Evolutionary conservation across 805 yeast genomes (phyloP), one percentile per base, ranked within the genome.

Genomic region (Metschnikowia noctiluminum): DNA sequence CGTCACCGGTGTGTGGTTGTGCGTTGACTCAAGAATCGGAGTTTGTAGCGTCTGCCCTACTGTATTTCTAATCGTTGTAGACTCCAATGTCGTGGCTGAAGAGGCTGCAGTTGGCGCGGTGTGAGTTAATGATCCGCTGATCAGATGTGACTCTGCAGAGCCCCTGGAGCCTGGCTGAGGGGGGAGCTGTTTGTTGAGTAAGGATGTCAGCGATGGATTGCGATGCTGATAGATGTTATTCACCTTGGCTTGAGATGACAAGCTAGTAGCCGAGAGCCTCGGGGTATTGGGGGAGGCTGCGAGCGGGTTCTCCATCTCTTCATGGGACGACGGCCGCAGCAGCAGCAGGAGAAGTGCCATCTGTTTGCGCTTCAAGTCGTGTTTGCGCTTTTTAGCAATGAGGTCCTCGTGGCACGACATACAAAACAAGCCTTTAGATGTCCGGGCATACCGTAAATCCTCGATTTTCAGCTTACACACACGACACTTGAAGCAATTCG

Each of bases 181-280:
- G 7, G 55, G 55, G 35, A 52, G 51, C 46, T 38, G 49, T 31
- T 52, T 50, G 40, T 46, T 42, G 42, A 46, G 45, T 16, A 52
- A 15, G 11, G 45, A 43, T 12, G 52, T 13, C 51, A 50, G 53
- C 37, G 55, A 52, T 31, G 42, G 35, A 37, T 42, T 44, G 15
- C 45, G 39, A 28, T 35, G 51, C 43, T 40, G 38, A 27, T 43
- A 46, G 5, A 48, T 21, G 26, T 30, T 36, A 16, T n/a, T 34
- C 14, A 7, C 36, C 8, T 34, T 34, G 8, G 15, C 2, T 34
- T 42, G 42, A 27, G 50, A 12, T 35, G 35, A 11, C 27, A 27
- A 8, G 16, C 36, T 9, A 97, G 57, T 98, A 97, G 65, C 92
- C 97, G 32, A 97, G 97, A 21, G 97, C 97, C 57, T 90, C 90